Evolutionary conservation across 2,329 filamentous ascomycete species (phyloP).

Genomic region (Ophiostoma angusticollis): DNA sequence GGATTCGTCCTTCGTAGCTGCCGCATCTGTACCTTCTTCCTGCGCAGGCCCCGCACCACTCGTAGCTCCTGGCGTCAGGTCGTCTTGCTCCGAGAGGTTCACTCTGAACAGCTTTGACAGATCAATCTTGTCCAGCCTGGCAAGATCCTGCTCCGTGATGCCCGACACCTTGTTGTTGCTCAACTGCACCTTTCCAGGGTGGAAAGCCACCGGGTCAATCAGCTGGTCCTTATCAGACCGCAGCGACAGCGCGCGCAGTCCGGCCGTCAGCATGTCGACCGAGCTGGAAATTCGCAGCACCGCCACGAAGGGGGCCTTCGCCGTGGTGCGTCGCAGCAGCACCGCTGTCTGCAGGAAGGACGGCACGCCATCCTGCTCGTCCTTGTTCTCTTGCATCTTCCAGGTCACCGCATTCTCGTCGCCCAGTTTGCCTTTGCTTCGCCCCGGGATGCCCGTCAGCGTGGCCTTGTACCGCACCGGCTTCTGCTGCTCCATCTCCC

Average conservation of each 20-base stretch:
- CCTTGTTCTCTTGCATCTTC: conserved; percentile 7
- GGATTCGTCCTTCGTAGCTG: background rate
- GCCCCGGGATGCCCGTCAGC: conserved; percentile 2
- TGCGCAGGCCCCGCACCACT: too few species aligned
- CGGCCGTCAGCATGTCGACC: background rate
- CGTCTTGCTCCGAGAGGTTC: conserved; percentile 5
- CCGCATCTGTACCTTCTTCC: too few species aligned
- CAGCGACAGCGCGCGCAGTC: background rate
- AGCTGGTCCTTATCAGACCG: conserved; percentile 5
- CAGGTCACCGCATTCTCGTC: conserved; percentile 6
- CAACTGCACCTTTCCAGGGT: conserved; percentile 3
- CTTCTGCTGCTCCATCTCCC: conserved; percentile 8
- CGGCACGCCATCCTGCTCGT: conserved; percentile 5
- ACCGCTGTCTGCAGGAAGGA: conserved; percentile 9
- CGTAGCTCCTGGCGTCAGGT: background rate
- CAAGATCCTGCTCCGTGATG: background rate
- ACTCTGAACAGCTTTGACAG: background rate
- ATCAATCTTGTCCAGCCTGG: conserved; percentile 2
- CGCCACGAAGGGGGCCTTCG: background rate
- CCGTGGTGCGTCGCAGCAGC: conserved; percentile 1
- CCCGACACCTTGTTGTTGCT: conserved; percentile 4
- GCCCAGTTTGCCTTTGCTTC: conserved; percentile 1
- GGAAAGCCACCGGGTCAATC: conserved; percentile 4
- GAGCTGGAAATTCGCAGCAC: conserved; percentile 1
- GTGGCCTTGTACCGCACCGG: conserved; percentile 4